These are phyloP conservation scores for Russula emetica DNA, from an alignment of 768 basidiomycete genomes.

Conservation along the genomic window DNA sequence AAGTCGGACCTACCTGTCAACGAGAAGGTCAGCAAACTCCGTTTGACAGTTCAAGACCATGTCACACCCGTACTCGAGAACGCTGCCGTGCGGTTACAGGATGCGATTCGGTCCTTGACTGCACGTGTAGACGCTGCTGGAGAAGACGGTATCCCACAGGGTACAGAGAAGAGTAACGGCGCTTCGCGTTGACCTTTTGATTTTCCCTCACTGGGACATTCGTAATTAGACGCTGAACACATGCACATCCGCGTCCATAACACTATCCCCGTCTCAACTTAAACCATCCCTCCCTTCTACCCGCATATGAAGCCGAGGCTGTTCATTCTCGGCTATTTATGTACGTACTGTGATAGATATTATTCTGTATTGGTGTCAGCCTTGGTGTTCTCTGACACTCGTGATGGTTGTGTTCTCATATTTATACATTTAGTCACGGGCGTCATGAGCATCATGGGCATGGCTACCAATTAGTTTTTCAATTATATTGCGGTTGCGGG, in stretches of 20 bases:
- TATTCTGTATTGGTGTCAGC: slow-evolving; percentile 2
- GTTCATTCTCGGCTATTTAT: slow-evolving; percentile 7
- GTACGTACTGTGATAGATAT: slow-evolving; percentile 20
- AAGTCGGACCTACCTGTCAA: slow-evolving; percentile 53
- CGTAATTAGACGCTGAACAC: slow-evolving; percentile 10
- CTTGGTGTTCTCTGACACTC: not conserved
- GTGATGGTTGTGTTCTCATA: not conserved
- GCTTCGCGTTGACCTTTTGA: slow-evolving; percentile 18
- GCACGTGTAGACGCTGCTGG: slow-evolving; percentile 28
- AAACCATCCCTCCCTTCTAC: not conserved
- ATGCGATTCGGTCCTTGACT: slow-evolving; percentile 31
- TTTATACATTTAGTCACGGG: slow-evolving; percentile 4
- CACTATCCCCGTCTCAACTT: slow-evolving; percentile 13
- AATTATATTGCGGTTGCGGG: not conserved
- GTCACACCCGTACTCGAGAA: slow-evolving; percentile 59
- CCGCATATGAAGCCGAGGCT: slow-evolving; percentile 4
- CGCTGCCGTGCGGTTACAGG: slow-evolving; percentile 34
- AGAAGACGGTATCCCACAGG: slow-evolving; percentile 15
- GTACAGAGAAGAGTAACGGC: slow-evolving; percentile 22
- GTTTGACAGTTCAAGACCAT: slow-evolving; percentile 54
- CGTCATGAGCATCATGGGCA: not conserved
- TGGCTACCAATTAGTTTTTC: not conserved
- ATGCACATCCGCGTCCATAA: not conserved
- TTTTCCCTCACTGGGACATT: not conserved
- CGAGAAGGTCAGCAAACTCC: slow-evolving; percentile 58